Conservation (phyloP, 2,329 filamentous ascomycete species). For the Scorias spongiosa region DNA sequence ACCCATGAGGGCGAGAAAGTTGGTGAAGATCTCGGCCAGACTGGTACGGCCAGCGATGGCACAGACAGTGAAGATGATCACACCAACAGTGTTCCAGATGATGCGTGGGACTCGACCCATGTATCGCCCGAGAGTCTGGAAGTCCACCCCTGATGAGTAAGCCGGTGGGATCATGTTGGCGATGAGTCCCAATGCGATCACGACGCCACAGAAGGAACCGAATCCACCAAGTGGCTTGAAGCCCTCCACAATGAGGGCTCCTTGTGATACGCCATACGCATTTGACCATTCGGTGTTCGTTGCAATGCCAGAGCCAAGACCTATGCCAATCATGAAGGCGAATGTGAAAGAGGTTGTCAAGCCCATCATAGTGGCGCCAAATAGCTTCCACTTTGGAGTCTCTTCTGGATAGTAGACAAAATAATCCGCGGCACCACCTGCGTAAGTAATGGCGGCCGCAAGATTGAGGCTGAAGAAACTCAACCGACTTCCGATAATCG, state of each 20-base stretch:
- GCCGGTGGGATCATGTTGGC: constrained; percentile 51
- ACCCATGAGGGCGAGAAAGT: constrained; percentile 55
- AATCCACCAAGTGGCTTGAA: constrained; percentile 45
- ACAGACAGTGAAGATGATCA: constrained; percentile 49
- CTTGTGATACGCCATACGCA: constrained; percentile 44
- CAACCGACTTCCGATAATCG: constrained; percentile 41
- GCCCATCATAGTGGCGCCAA: constrained; percentile 41
- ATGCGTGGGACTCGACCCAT: constrained; percentile 44
- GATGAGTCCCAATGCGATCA: constrained; percentile 49
- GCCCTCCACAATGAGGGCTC: constrained; percentile 48
- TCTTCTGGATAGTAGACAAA: constrained; percentile 49
- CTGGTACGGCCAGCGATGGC: constrained; percentile 46
- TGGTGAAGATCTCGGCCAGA: constrained; percentile 50
- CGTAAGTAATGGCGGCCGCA: constrained; percentile 48
- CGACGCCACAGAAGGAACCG: constrained; percentile 50
- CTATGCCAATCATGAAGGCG: constrained; percentile 46
- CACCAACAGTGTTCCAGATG: constrained; percentile 48
- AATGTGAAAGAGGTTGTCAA: constrained; percentile 44
- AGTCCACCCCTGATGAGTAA: constrained; percentile 51
- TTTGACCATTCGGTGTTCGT: constrained; percentile 38
- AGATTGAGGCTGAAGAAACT: constrained; percentile 58
- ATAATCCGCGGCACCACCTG: constrained; percentile 48
- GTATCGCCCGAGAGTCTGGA: constrained; percentile 48
- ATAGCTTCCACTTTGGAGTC: constrained; percentile 38
- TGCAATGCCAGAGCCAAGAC: constrained; percentile 43